phyloP scores from a whole-genome alignment of 2,329 filamentous ascomycete genomes.

The Hypomyces perniciosus region DNA sequence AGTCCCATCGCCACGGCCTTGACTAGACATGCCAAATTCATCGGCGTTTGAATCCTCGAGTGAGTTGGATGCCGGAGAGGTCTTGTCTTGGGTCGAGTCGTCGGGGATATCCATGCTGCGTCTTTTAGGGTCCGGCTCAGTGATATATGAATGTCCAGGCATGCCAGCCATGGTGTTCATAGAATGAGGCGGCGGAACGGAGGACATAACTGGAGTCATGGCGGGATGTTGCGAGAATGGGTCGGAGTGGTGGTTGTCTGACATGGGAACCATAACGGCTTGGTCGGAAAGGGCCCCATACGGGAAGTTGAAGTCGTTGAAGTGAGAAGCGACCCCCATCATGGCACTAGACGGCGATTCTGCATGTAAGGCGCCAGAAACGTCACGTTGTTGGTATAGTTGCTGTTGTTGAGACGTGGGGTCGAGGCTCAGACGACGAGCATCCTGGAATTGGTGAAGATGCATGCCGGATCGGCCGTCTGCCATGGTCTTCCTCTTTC shows the following conservation, averaged over 20 bases:
- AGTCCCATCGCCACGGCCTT: slow-evolving; percentile 44
- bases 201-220: slow-evolving; percentile 14
- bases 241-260: slow-evolving; percentile 26
- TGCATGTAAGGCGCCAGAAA: slow-evolving; percentile 19
- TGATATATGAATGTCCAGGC: slow-evolving; percentile 20
- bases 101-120: slow-evolving; percentile 38
- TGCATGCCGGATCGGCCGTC: slow-evolving; percentile 24
- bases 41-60: slow-evolving; percentile 51
- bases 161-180: slow-evolving; percentile 15
- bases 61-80: slow-evolving; percentile 38
- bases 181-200: slow-evolving; percentile 16
- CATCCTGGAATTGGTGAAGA: slow-evolving; percentile 25
- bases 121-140: slow-evolving; percentile 20
- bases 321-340: slow-evolving; percentile 41
- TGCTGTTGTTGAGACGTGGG: slow-evolving; percentile 21
- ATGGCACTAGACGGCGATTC: slow-evolving; percentile 22
- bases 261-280: slow-evolving; percentile 19
- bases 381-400: slow-evolving; percentile 18
- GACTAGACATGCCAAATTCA: slow-evolving; percentile 50
- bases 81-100: slow-evolving; percentile 38
- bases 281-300: slow-evolving; percentile 35
- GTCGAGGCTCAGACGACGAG: slow-evolving; percentile 23
- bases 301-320: slow-evolving; percentile 48
- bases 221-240: slow-evolving; percentile 30
- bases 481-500: slow-evolving; percentile 22